A percentile compares a stretch with the other conserved stretches of the same genome.
Conservation (phyloP, 495 filamentous ascomycete genomes). For the Bryoglossum gracile region DNA sequence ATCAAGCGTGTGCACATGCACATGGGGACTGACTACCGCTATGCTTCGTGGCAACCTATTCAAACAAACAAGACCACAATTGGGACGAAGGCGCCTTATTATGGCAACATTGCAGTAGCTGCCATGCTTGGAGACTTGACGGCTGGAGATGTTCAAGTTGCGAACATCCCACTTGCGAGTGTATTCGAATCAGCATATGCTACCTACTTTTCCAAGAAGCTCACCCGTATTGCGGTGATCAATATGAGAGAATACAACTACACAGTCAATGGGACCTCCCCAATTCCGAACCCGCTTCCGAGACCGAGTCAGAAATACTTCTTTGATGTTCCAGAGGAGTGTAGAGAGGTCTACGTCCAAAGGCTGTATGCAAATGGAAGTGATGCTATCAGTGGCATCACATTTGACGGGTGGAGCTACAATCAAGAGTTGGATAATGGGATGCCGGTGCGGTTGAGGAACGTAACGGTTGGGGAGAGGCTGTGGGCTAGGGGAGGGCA, state of each 20-base stretch:
- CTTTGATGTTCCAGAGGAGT: conserved; percentile 27
- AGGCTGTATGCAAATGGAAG: conserved; percentile 54
- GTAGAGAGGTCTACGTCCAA: conserved; percentile 28
- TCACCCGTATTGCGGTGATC: conserved; percentile 47
- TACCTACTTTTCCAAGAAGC: conserved; percentile 39
- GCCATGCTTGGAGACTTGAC: conserved; percentile 42
- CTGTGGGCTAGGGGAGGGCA: not conserved
- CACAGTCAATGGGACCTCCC: conserved; percentile 36
- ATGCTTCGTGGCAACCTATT: conserved; percentile 53
- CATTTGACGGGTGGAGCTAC: conserved; percentile 57
- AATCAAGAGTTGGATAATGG: conserved; percentile 53
- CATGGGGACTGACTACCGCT: conserved; percentile 56
- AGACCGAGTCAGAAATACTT: conserved; percentile 36
- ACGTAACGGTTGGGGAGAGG: conserved; percentile 52
- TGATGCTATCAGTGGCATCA: conserved; percentile 54
- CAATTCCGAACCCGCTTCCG: conserved; percentile 19
- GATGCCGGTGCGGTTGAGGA: conserved; percentile 45
- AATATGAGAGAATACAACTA: conserved; percentile 57
- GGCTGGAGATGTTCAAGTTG: conserved; percentile 28
- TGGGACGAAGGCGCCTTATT: conserved; percentile 61
- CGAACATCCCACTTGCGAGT: conserved; percentile 36
- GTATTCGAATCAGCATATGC: conserved; percentile 51
- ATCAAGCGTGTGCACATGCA: conserved; percentile 61
- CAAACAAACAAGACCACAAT: conserved; percentile 41
- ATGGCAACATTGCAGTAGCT: conserved; percentile 56